Evolutionary conservation across 2,329 filamentous ascomycete species (phyloP), one percentile per base, ranked within the genome.

Genomic region (Akanthomyces muscarius): DNA sequence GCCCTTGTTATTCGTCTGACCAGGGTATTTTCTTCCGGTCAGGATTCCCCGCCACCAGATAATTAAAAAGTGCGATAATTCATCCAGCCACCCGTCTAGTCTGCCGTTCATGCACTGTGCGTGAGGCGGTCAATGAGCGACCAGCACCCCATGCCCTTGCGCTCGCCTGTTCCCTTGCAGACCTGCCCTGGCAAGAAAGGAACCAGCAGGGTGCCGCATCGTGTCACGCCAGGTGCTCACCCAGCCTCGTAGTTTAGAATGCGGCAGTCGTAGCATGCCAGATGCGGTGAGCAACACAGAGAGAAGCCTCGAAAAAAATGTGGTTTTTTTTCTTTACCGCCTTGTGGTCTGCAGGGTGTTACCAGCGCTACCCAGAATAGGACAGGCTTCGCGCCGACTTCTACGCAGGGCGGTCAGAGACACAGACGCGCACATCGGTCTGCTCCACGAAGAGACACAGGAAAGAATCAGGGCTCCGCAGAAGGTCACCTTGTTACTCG

Each of bases 71-170:
- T n/a, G 51, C 25, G 51, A 62, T 54, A 7, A 30, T 28, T 48
- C 30, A 30, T 54, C 41, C 59, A 62, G 51, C 51, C 59, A 62
- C 51, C 28, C 50, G 36, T 62, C 42, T 55, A 36, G 50, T 55
- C 33, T 41, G 59, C 54, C 44, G 50, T 55, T 62, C 51, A 62
- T 62, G 59, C 59, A 62, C 51, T 44, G 59, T 50, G 28, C 59
- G 45, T 48, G 59, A 55, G 53, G 59, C 59, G 59, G 59, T 62
- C 59, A 62, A 50, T 62, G 59, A 36, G 59, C 33, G 50, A 42
- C 59, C 23, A 41, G 42, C 42, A 47, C 36, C 51, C 58, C 41
- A 53, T 53, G 25, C 38, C 58, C 50, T 47, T 53, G 48, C 50
- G 28, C 38, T 30, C 28, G 38, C 25, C 28, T 44, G 38, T 25